These are phyloP conservation scores for Paxillus rubicundulus DNA, from an alignment of 768 basidiomycete species.

Conservation along the genomic window DNA sequence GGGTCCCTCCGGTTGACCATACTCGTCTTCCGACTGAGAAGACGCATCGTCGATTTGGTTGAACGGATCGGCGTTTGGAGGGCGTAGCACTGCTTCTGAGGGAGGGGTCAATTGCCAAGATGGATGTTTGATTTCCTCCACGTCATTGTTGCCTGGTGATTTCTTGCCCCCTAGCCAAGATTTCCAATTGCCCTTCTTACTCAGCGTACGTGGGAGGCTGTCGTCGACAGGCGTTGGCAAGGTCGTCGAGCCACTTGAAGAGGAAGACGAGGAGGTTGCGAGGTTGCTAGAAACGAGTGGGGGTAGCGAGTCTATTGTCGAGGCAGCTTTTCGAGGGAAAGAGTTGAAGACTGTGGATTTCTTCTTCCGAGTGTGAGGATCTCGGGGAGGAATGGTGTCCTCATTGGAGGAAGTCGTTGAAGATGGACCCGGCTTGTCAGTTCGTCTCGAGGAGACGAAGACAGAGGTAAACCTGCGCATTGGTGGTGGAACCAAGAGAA, in stretches of 20 bases:
- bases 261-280: slow-evolving; percentile 58
- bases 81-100: slow-evolving; percentile 18
- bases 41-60: slow-evolving; percentile 35
- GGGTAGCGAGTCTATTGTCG: slow-evolving; percentile 16
- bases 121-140: slow-evolving; percentile 23
- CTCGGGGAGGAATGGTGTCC: slow-evolving; percentile 6
- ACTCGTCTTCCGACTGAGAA: slow-evolving; percentile 38
- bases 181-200: slow-evolving; percentile 51
- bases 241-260: slow-evolving; percentile 50
- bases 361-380: slow-evolving; percentile 21
- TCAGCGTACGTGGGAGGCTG: slow-evolving; percentile 31
- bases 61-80: slow-evolving; percentile 21
- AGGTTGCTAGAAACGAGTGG: slow-evolving; percentile 32
- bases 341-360: slow-evolving; percentile 22
- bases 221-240: slow-evolving; percentile 65
- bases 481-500: slow-evolving; percentile 23
- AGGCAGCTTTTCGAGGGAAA: slow-evolving; percentile 27
- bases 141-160: slow-evolving; percentile 24
- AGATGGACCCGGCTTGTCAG: slow-evolving; percentile 25
- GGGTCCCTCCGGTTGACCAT: slow-evolving; percentile 18
- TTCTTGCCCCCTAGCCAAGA: slow-evolving; percentile 51
- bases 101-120: slow-evolving; percentile 33
- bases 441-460: slow-evolving; percentile 42
- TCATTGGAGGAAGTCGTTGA: slow-evolving; percentile 15
- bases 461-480: slow-evolving; percentile 70